Percentiles rank a stretch among this genome's conserved stretches.
phyloP scores from a whole-genome alignment of 148 eudicot genomes.

The Rhododendron vialii region DNA sequence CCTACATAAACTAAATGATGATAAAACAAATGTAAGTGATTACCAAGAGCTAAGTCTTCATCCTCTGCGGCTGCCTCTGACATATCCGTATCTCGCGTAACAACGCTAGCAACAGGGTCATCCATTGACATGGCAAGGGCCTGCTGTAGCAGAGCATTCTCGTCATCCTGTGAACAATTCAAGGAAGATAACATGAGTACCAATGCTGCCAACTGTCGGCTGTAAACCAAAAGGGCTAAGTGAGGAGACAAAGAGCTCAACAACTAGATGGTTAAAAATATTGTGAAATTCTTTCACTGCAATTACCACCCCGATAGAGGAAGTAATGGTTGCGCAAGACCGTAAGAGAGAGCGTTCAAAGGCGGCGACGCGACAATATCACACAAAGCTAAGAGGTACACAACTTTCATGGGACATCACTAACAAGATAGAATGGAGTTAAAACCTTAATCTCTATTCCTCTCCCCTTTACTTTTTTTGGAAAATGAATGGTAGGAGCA shows the following conservation, averaged over 20 bases:
- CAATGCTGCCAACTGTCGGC: background rate
- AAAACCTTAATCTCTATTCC: background rate
- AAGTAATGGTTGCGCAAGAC: background rate
- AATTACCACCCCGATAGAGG: background rate
- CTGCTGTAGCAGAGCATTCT: constrained; percentile 86
- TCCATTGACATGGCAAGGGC: constrained; percentile 99
- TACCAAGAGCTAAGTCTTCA: constrained; percentile 86
- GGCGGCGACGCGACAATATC: background rate
- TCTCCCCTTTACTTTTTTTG: background rate
- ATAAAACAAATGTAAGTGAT: constrained; percentile 17
- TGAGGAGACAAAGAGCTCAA: background rate
- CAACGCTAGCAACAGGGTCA: constrained; percentile 64
- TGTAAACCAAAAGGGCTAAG: background rate
- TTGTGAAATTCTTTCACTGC: background rate
- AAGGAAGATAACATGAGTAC: background rate
- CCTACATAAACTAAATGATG: background rate
- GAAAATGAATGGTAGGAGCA: background rate
- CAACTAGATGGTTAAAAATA: background rate
- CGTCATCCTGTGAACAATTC: constrained; percentile 69
- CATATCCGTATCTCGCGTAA: constrained; percentile 76
- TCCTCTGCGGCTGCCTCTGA: constrained; percentile 80
- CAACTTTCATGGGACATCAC: background rate
- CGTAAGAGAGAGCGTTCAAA: background rate
- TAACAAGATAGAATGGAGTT: background rate
- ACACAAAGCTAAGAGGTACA: background rate